A percentile compares a stretch with the other conserved stretches of the same genome.
These are phyloP conservation scores for Zasmidium citrigriseum DNA, from an alignment of 2,329 filamentous ascomycete genomes.

Conservation along the genomic window DNA sequence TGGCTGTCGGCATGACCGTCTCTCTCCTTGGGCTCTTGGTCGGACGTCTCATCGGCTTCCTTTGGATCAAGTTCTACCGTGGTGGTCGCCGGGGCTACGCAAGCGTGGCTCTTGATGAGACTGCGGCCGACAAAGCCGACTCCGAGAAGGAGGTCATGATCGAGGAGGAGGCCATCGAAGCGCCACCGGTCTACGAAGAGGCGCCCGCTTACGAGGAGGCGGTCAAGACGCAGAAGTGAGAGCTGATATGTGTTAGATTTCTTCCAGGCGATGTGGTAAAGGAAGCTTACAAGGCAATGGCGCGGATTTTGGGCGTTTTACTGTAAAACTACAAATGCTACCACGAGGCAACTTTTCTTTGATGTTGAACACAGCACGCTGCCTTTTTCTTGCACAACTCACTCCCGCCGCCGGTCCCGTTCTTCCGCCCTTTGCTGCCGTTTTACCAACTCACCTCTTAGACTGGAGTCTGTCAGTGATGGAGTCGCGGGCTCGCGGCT, in stretches of 20 bases:
- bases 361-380: neutral
- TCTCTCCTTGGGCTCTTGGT: slow-evolving; percentile 68
- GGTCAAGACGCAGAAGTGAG: slow-evolving; percentile 15
- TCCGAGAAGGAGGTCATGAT: slow-evolving; percentile 18
- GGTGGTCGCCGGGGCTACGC: slow-evolving; percentile 40
- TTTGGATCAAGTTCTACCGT: slow-evolving; percentile 59
- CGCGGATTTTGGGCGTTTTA: neutral
- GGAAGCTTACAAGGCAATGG: neutral
- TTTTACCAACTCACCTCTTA: neutral
- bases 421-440: neutral
- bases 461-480: neutral
- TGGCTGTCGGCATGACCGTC: slow-evolving; percentile 67
- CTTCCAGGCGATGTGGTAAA: neutral
- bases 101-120: slow-evolving; percentile 26
- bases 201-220: slow-evolving; percentile 36
- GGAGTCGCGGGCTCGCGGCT: neutral
- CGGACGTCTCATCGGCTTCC: slow-evolving; percentile 61
- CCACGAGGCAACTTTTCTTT: neutral
- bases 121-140: slow-evolving; percentile 12
- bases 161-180: slow-evolving; percentile 21
- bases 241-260: neutral
- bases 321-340: neutral
- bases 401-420: neutral
- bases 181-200: slow-evolving; percentile 36
- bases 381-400: neutral